Conservation (phyloP, 495 filamentous ascomycete genomes). For the Penicillium psychrofluorescens region DNA sequence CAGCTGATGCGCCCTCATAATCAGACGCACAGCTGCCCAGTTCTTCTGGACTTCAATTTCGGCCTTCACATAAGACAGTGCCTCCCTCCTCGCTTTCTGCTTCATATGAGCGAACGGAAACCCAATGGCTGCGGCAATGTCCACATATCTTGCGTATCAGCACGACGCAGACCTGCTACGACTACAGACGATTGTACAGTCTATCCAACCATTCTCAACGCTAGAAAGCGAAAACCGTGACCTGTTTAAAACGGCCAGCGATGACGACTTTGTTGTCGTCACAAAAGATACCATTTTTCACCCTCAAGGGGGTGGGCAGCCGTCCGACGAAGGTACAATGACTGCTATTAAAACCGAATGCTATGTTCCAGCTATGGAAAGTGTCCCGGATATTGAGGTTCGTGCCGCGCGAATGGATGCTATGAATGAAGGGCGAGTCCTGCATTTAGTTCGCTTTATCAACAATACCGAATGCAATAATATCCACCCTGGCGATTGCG, state of each 20-base stretch:
- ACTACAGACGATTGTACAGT: conserved; percentile 34
- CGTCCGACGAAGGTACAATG: conserved; percentile 52
- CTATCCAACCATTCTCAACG: conserved; percentile 34
- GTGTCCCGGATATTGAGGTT: not conserved
- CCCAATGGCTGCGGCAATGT: conserved; percentile 1
- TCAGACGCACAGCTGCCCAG: no score
- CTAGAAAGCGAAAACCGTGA: conserved; percentile 38
- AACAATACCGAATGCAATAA: conserved; percentile 15
- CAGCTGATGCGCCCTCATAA: no score
- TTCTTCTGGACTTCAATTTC: no score
- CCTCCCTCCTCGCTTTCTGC: no score
- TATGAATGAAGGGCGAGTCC: conserved; percentile 37
- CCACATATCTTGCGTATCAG: conserved; percentile 48
- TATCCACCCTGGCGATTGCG: conserved; percentile 18
- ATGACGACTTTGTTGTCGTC: conserved; percentile 43
- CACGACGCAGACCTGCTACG: conserved; percentile 43
- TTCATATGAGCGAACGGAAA: no score
- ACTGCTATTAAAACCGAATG: not conserved
- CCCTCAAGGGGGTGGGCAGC: conserved; percentile 60
- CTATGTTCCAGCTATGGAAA: no score
- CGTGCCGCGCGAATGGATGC: conserved; percentile 38
- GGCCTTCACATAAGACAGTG: no score
- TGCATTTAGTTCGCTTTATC: conserved; percentile 52
- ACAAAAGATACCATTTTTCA: conserved; percentile 60
- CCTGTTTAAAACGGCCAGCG: conserved; percentile 42